These are phyloP conservation scores for Trichoderma brevicompactum DNA, from an alignment of 2,329 filamentous ascomycete genomes.

Conservation along the genomic window DNA sequence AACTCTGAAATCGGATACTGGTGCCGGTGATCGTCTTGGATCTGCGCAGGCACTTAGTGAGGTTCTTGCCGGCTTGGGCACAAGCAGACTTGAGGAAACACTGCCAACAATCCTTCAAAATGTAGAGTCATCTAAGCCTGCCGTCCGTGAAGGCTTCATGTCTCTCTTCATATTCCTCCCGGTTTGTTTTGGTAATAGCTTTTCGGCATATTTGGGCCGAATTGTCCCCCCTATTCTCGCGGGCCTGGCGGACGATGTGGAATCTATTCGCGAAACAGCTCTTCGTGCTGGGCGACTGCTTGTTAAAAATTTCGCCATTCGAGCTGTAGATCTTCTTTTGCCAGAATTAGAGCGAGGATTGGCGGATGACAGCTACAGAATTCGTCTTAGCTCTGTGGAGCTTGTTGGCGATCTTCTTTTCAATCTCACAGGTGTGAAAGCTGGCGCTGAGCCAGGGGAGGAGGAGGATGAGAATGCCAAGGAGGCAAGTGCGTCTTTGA, in stretches of 20 bases:
- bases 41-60: conserved; percentile 96
- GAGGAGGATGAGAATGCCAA: conserved; percentile 77
- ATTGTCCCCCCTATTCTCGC: conserved; percentile 95
- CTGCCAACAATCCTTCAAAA: conserved; percentile 96
- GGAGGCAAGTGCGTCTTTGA: conserved; percentile 89
- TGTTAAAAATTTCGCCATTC: conserved; percentile 97
- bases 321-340: conserved; percentile 89
- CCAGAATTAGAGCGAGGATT: conserved; percentile 95
- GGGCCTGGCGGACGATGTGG: conserved; percentile 92
- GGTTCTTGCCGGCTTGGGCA: conserved; percentile 93
- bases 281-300: conserved; percentile 89
- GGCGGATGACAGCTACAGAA: conserved; percentile 96
- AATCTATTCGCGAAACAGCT: conserved; percentile 96
- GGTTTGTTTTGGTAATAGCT: conserved; percentile 98
- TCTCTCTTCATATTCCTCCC: conserved; percentile 98
- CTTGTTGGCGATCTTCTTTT: conserved; percentile 95
- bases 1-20: conserved; percentile 95
- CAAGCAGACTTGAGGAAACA: conserved; percentile 89
- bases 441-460: conserved; percentile 74
- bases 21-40: conserved; percentile 92
- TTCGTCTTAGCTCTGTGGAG: conserved; percentile 97
- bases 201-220: conserved; percentile 90
- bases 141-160: conserved; percentile 98
- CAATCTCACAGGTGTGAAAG: conserved; percentile 93
- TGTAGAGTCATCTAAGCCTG: conserved; percentile 84